These are phyloP conservation scores for Neurospora sp. DNA, from an alignment of 495 filamentous ascomycete species.

Conservation along the genomic window DNA sequence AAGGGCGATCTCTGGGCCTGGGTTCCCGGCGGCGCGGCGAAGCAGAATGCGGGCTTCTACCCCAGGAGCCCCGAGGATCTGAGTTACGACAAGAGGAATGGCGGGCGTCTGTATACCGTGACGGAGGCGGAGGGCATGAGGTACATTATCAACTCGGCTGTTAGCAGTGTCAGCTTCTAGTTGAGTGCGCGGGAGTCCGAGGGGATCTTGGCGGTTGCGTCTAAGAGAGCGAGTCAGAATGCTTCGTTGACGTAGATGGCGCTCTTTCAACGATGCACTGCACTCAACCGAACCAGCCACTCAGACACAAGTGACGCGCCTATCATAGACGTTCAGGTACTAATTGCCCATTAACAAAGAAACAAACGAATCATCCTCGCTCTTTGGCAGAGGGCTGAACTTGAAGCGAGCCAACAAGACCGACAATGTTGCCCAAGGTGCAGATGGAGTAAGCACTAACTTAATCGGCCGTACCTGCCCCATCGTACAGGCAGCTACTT, in stretches of 20 bases:
- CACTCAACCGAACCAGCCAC: neutral
- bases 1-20: conserved; percentile 9
- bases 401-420: neutral
- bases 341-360: neutral
- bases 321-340: neutral
- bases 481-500: neutral
- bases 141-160: conserved; percentile 1
- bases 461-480: neutral
- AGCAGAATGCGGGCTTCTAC: conserved; percentile 1
- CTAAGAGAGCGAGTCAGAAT: neutral
- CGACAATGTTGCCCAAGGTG: neutral
- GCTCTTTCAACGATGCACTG: neutral
- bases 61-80: conserved; percentile 3
- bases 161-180: neutral
- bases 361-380: neutral
- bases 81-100: conserved; percentile 7
- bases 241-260: neutral
- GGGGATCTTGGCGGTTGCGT: neutral
- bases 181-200: neutral
- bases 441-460: neutral
- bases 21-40: conserved; percentile 1
- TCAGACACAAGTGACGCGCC: neutral
- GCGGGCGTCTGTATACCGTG: conserved; percentile 5
- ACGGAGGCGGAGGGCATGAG: neutral
- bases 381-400: neutral